A percentile compares a stretch with the other conserved stretches of the same genome.
These are phyloP conservation scores for Coprinopsis strossmayeri DNA, from an alignment of 768 basidiomycete species.

Conservation along the genomic window DNA sequence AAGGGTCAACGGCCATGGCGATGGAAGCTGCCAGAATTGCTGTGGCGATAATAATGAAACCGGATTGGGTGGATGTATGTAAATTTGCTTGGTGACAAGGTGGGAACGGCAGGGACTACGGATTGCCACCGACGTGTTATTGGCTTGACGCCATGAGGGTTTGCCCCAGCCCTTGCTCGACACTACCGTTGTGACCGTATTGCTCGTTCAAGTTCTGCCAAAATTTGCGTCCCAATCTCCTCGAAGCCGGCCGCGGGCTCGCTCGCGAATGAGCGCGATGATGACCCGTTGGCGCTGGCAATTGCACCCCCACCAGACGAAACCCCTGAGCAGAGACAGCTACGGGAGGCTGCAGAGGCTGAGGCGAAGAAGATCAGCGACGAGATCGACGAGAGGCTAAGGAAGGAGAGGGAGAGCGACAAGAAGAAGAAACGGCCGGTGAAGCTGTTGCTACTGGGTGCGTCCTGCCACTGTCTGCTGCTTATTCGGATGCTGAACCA, in stretches of 20 bases:
- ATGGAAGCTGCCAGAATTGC: background rate
- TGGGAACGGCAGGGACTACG: background rate
- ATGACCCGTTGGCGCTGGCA: constrained; percentile 57
- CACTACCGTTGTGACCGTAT: background rate
- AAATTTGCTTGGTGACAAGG: background rate
- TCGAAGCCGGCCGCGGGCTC: background rate
- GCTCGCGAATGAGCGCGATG: constrained; percentile 19
- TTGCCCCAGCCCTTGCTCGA: background rate
- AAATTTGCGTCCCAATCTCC: constrained; percentile 11
- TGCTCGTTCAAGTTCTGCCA: background rate
- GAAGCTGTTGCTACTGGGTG: constrained; percentile 67
- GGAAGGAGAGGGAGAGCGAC: constrained; percentile 48
- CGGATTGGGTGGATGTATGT: background rate
- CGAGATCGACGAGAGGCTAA: constrained; percentile 69
- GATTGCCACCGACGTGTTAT: constrained; percentile 9
- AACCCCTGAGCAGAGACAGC: constrained; percentile 45
- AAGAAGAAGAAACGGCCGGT: constrained; percentile 64
- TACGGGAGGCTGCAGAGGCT: constrained; percentile 53
- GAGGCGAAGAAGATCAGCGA: constrained; percentile 62
- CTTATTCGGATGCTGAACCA: too few species aligned
- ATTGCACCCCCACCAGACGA: constrained; percentile 63
- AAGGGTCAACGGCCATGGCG: background rate
- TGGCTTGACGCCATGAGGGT: constrained; percentile 1
- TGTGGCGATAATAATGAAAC: background rate
- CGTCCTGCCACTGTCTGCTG: too few species aligned